Conservation (phyloP, 768 basidiomycete genomes). For the Steccherinum ochraceum region DNA sequence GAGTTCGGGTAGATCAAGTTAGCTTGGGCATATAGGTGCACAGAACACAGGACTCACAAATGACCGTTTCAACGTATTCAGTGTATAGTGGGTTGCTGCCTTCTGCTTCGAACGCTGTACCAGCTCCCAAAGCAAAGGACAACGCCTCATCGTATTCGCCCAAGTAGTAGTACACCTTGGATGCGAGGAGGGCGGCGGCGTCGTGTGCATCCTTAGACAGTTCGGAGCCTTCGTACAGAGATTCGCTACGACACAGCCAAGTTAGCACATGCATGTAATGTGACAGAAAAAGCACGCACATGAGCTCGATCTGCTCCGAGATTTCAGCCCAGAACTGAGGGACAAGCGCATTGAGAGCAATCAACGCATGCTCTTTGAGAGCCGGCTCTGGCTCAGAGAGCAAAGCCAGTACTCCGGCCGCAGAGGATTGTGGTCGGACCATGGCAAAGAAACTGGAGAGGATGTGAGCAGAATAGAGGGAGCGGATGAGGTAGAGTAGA, state of each 20-base stretch:
- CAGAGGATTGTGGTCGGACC: conserved; percentile 73
- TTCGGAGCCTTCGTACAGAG: conserved; percentile 78
- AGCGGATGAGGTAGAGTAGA: neutral
- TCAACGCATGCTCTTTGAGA: conserved; percentile 90
- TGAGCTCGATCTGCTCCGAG: conserved; percentile 84
- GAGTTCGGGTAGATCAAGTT: neutral
- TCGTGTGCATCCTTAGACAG: conserved; percentile 70
- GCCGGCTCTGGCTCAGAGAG: conserved; percentile 83
- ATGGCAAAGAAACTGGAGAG: conserved; percentile 30
- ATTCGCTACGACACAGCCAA: conserved; percentile 83
- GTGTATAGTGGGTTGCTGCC: conserved; percentile 54
- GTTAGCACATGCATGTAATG: too few species aligned
- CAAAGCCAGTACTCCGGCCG: conserved; percentile 87
- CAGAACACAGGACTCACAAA: conserved; percentile 55
- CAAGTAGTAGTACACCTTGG: conserved; percentile 97
- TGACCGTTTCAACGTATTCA: conserved; percentile 92
- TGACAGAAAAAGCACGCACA: conserved; percentile 44
- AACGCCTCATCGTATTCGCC: conserved; percentile 95
- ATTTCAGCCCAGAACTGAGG: conserved; percentile 99
- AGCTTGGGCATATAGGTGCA: neutral
- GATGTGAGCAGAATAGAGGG: neutral
- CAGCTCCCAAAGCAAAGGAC: conserved; percentile 90
- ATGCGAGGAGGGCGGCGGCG: conserved; percentile 86
- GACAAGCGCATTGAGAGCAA: conserved; percentile 74
- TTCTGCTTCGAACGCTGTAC: conserved; percentile 77